Percentiles rank a stretch among this genome's conserved stretches.
Evolutionary conservation across 495 filamentous ascomycete species (phyloP).

Genomic region (Talaromyces wortmannii): DNA sequence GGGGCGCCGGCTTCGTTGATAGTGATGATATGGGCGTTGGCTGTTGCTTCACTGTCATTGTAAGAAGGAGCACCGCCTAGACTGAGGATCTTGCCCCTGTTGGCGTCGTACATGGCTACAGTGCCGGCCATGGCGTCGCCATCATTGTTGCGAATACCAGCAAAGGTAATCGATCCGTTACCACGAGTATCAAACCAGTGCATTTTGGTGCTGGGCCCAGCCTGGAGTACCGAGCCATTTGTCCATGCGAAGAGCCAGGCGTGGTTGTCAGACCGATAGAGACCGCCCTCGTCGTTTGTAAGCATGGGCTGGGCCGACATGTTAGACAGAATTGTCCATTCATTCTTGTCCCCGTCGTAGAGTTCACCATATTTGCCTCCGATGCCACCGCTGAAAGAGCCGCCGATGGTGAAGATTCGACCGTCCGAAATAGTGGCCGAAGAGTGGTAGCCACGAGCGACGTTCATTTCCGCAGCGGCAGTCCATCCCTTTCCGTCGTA

Average conservation of each 20-base stretch:
- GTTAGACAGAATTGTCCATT: conserved; percentile 29
- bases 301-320: conserved; percentile 37
- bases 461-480: conserved; percentile 28
- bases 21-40: conserved; percentile 42
- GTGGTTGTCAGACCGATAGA: conserved; percentile 48
- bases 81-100: conserved; percentile 46
- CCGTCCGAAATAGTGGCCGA: conserved; percentile 46
- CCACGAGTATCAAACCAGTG: conserved; percentile 48
- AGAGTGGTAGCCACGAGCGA: conserved; percentile 51
- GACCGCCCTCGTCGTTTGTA: conserved; percentile 37
- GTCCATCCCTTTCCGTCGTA: conserved; percentile 31
- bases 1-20: conserved; percentile 20
- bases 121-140: conserved; percentile 46
- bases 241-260: conserved; percentile 59
- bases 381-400: conserved; percentile 43
- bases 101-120: conserved; percentile 51
- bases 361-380: conserved; percentile 48
- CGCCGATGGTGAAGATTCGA: conserved; percentile 53
- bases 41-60: conserved; percentile 25
- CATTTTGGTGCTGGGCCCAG: conserved; percentile 48
- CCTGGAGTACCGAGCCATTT: conserved; percentile 46
- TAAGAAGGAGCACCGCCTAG: conserved; percentile 45
- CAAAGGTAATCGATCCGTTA: conserved; percentile 25
- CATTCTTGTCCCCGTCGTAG: conserved; percentile 31
- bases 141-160: conserved; percentile 28